Evolutionary conservation across 331 rosid genomes (phyloP).

Genomic region (Malus hybrid): DNA sequence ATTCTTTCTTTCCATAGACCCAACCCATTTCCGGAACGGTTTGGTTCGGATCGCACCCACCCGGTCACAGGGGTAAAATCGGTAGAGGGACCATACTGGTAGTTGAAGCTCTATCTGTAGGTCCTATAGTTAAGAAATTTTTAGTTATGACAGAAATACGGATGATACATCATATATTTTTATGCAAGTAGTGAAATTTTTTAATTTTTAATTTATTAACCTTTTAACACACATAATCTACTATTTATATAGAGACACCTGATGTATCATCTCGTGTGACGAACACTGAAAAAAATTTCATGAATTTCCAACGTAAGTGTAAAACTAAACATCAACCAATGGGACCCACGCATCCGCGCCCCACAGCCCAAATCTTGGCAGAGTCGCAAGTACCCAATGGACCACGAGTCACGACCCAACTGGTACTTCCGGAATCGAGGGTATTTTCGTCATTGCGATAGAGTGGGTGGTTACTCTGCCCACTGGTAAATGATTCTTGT

Average conservation of each 20-base stretch:
- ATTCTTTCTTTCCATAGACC: background rate
- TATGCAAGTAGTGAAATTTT: too few species aligned
- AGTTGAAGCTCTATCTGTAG: background rate
- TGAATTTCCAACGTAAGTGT: too few species aligned
- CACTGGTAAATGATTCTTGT: constrained; percentile 7
- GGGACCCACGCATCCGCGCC: background rate
- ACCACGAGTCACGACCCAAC: background rate
- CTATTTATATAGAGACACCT: too few species aligned
- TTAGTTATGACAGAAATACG: too few species aligned
- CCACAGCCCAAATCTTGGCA: background rate
- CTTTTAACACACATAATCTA: too few species aligned
- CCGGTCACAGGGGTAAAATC: background rate
- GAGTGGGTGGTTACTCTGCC: background rate
- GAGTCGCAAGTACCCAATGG: background rate
- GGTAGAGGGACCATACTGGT: background rate
- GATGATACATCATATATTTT: too few species aligned
- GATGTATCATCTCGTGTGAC: too few species aligned
- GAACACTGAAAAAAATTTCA: too few species aligned
- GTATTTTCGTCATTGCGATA: background rate
- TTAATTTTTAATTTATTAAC: too few species aligned
- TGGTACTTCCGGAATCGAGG: background rate
- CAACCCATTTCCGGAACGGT: background rate
- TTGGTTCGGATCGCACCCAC: background rate
- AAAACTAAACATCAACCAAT: too few species aligned
- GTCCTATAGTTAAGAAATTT: background rate